Evolutionary conservation across 176 grass and related monocot genomes (phyloP), one percentile per base, ranked within the genome.

Genomic region (Oryza meyeriana): DNA sequence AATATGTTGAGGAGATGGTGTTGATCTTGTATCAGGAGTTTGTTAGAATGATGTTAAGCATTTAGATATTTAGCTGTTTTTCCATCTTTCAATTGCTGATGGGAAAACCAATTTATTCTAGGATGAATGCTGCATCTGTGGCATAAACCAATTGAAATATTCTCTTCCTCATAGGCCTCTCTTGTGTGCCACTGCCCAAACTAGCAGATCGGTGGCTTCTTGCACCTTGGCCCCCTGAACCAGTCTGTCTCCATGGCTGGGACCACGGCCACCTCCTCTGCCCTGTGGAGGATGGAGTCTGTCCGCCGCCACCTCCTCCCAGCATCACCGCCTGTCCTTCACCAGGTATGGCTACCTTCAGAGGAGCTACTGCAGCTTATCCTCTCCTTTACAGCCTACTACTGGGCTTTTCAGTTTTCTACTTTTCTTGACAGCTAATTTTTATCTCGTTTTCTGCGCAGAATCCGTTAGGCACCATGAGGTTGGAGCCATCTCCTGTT

Each of bases 301-400:
- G 22, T 91, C 67, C 45, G 31, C 30, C 88, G 88, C 72, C 92
- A 94, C 78, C 83, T 94, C 61, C 61, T 70, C 34, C 79, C 58
- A 17, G 30, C 59, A 8, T 35, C 68, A 38, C 12, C 24, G 16
- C 42, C 61, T 8, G 14, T 26, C 16, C 79, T 91, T 48, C 26
- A 16, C 84, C 27, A 14, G 71, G 92, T 91, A 84, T 5, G 31
- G 22, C 39, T 20, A 11, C 13, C 61, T 61, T 20, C 24, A 61
- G n/a, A 69, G 24, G 12, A 38, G 8, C 65, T 10, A 22, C 3
- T 22, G 18, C 52, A 71, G 36, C 58, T 14, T 35, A 20, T 22
- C 44, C 8, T 64, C 61, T 45, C 40, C 25, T 61, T 22, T 8
- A 13, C 52, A 47, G 11, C n/a, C 58, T 69, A 14, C 39, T 32